Evolutionary conservation across 257 asterid genomes (phyloP), one percentile per base, ranked within the genome.

Genomic region (Solanum sejunctum): DNA sequence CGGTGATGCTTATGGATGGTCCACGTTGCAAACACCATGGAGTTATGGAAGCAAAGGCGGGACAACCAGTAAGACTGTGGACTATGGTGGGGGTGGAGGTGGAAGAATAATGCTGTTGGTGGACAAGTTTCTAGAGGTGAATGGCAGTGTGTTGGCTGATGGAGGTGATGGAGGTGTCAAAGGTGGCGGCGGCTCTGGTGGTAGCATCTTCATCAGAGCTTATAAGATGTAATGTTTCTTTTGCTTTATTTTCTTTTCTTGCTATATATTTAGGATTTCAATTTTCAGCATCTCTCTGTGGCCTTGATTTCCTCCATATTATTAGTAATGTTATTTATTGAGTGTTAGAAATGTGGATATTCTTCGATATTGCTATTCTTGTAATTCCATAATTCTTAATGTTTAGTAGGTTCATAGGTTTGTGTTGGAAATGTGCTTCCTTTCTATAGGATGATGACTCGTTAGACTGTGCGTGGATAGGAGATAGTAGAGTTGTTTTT

Each of bases 141-240:
- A 95, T 87, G 99, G 98, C 83, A 91, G 88, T 88, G 86, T 97
- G 84, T 88, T 95, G 91, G 98, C 95, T 70, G 95, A 94, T 87
- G 99, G 99, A 83, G 99, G 95, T 66, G 95, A 97, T 84, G 99
- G 98, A 32, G 95, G 96, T 78, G 85, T 88, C 28, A 93, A 86
- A 88, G 99, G 99, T 8, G 99, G 99, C 79, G 99, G 99, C 15
- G 99, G 99, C 32, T 97, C 99, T 60, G 99, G 99, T 70, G 99
- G 99, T 82, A 97, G 99, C 95, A 89, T 97, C 87, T 92, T 80
- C 89, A 89, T 97, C 90, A 90, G 89, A 88, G 93, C 98, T 69
- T 86, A 86, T 86, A 97, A 91, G 92, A 97, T 97, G 99, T 95
- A 91, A 78, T 52, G 5, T 81, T 61, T 86, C 75, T 83, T 88